phyloP scores from a whole-genome alignment of 73 alveolate genomes.

The Effrenium voratum region DNA sequence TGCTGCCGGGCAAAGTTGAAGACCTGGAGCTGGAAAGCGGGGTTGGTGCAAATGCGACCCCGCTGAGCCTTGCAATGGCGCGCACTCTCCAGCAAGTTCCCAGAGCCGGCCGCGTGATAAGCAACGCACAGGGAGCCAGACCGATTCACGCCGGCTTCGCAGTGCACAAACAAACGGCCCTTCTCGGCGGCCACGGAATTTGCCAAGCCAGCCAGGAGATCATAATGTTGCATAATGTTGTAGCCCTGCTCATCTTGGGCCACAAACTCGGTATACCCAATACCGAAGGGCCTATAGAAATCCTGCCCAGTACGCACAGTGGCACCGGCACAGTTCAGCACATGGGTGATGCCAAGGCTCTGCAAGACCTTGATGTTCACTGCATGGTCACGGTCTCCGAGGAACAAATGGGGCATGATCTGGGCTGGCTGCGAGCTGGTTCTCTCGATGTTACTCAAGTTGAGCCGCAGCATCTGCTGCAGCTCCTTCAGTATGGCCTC shows the following conservation, averaged over 20 bases:
- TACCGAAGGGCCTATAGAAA: slow-evolving; percentile 49
- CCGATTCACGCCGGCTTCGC: slow-evolving; percentile 86
- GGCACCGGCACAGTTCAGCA: slow-evolving; percentile 78
- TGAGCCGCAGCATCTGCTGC: slow-evolving; percentile 3
- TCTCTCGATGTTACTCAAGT: slow-evolving; percentile 24
- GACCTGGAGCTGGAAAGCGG: slow-evolving; percentile 54
- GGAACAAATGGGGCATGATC: slow-evolving; percentile 47
- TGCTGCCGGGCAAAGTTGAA: slow-evolving; percentile 28
- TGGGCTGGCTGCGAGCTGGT: slow-evolving; percentile 38
- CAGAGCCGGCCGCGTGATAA: slow-evolving; percentile 9
- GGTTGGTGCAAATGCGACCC: slow-evolving; percentile 64
- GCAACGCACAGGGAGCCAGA: slow-evolving; percentile 72
- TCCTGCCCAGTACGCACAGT: slow-evolving; percentile 61
- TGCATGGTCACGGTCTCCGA: slow-evolving; percentile 66
- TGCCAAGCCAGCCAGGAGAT: slow-evolving; percentile 33
- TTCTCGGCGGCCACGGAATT: slow-evolving; percentile 26
- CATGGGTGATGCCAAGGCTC: slow-evolving; percentile 73
- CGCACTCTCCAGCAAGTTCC: slow-evolving; percentile 20
- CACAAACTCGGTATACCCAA: slow-evolving; percentile 48
- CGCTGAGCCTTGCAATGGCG: slow-evolving; percentile 17
- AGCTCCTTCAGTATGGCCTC: too few species aligned
- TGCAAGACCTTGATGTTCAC: slow-evolving; percentile 46
- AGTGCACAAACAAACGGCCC: slow-evolving; percentile 65
- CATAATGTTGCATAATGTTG: slow-evolving; percentile 53
- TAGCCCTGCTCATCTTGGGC: slow-evolving; percentile 89